Base-by-base conservation (phyloP, 2,329 filamentous ascomycete species). In the Phoma herbarum region DNA sequence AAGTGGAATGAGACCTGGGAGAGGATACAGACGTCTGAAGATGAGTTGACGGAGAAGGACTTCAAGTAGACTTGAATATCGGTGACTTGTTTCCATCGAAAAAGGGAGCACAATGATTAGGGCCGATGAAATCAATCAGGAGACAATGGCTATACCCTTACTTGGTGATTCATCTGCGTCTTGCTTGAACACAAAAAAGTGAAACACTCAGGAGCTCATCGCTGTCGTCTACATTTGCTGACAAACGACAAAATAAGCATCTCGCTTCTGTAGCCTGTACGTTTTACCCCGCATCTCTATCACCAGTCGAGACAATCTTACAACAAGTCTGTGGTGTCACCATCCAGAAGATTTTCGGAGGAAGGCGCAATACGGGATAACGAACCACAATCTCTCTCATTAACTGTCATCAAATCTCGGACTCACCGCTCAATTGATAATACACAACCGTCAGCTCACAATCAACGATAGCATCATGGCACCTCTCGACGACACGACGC, bases 1-100 rank as follows among this genome's bases (percentile, higher is more conserved):
- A 76, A 75, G 62, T 77, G 75, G 74, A 72, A 65, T 49, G 66
- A 68, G 28, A 64, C 64, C 10, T 69, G 73, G 64, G 65, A 66
- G 45, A 67, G 72, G 58, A 72, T 76, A 62, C 65, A 74, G 52
- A 70, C 72, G 61, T 62, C 62, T 10, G 74, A 76, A 48, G 67
- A 70, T 37, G 70, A 68, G 12, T 61, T 77, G 53, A 53, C 61
- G n/a, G 68, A 70, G 42, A 62, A 64, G 18, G 70, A 72, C 28
- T 65, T 67, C 52, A 63, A 63, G 51, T 67, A 63, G 52, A 18
- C 29, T 22, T 22, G 23, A 14, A 29, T 5, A 4, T 20, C 9
- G n/a, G 1, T 4, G 9, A 2, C 2, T 39, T 39, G 35, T 8
- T 6, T 7, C 16, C 7, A 4, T 39, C 18, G 18, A 20, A 20